A percentile compares a stretch with the other conserved stretches of the same genome.
Evolutionary conservation across 495 filamentous ascomycete genomes (phyloP).

Genomic region (Neurospora tetraspora): DNA sequence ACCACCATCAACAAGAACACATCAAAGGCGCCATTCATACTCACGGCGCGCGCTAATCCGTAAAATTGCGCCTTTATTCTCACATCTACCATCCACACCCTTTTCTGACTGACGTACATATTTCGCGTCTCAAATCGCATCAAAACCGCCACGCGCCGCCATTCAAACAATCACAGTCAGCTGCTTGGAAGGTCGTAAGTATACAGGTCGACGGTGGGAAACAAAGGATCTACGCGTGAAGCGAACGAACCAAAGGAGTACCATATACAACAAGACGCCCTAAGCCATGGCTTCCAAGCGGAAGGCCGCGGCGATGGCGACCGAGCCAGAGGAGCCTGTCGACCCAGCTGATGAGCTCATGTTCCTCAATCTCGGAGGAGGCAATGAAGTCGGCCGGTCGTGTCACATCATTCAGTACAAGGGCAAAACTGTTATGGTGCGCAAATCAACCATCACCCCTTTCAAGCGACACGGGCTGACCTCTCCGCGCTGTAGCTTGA

Average conservation of each 20-base stretch:
- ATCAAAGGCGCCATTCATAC: not conserved
- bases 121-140: not conserved
- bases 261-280: not conserved
- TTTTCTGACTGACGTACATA: not conserved
- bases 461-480: constrained; percentile 5
- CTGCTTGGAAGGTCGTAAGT: not conserved
- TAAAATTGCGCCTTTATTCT: too few species aligned
- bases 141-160: not conserved
- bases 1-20: not conserved
- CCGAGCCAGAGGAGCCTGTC: constrained; percentile 55
- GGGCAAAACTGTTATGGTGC: constrained; percentile 95
- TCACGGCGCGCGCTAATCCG: not conserved
- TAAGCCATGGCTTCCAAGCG: constrained; percentile 62
- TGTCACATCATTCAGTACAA: constrained; percentile 99
- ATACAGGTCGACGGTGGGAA: not conserved
- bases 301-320: constrained; percentile 58
- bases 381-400: constrained; percentile 93
- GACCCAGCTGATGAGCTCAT: constrained; percentile 79
- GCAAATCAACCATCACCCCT: constrained; percentile 15
- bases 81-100: not conserved
- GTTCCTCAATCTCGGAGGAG: constrained; percentile 88
- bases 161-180: not conserved
- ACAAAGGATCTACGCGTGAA: not conserved
- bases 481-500: constrained; percentile 55
- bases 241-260: not conserved